phyloP scores from a whole-genome alignment of 257 asterid species.

The Solanum arcanum region DNA sequence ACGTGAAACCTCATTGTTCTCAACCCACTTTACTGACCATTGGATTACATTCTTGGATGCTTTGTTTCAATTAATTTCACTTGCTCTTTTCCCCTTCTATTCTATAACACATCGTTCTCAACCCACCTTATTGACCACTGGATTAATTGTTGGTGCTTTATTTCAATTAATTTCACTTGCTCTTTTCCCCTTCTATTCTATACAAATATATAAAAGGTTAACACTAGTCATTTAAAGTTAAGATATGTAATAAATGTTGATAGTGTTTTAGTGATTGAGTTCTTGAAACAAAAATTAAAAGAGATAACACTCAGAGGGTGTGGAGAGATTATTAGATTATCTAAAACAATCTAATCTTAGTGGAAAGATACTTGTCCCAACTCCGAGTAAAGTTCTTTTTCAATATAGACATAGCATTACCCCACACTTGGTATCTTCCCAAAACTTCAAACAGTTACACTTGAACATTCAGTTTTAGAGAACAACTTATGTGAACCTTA shows the following conservation, averaged over 20 bases:
- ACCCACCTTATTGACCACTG: neutral
- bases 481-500: neutral
- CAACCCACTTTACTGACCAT: neutral
- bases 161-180: neutral
- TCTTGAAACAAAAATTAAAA: neutral
- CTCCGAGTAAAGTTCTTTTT: neutral
- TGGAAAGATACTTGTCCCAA: neutral
- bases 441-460: neutral
- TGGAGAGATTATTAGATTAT: neutral
- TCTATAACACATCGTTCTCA: neutral
- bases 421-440: neutral
- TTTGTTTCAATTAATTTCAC: neutral
- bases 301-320: neutral
- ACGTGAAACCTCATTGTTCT: neutral
- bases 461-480: neutral
- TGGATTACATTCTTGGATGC: neutral
- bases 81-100: neutral
- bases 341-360: neutral
- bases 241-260: neutral
- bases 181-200: neutral
- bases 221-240: neutral
- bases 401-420: neutral
- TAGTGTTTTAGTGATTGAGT: neutral
- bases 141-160: neutral
- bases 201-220: neutral